Base-by-base conservation (phyloP, 805 yeast genomes). In the Starmerella powellii region DNA sequence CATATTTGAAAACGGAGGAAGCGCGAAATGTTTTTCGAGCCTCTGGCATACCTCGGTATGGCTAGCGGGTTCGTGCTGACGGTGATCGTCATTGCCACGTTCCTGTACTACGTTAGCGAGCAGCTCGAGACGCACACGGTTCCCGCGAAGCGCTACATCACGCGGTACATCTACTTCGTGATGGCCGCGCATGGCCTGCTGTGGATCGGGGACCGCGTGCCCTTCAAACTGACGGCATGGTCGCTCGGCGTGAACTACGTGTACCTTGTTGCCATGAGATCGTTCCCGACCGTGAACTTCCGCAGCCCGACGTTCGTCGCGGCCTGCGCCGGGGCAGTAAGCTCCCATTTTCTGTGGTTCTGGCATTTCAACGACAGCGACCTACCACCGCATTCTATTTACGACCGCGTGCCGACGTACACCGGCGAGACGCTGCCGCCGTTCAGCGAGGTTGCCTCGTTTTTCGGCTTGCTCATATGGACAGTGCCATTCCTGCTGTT, bases 401-500 rank as follows among this genome's bases (percentile, higher is more conserved):
- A 44, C 30, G 40, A 31, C 70, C 80, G 50, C 68, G 67, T 49
- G 56, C 68, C 61, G 60, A 81, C 52, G 64, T 78, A 55, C 68
- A 64, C 50, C 71, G 82, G 37, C 68, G 81, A 80, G 12, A 72
- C 74, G 35, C 72, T 83, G 41, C 94, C 94, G 2, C 69, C 80
- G 11, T 88, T 88, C 56, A 68, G 86, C 1, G 95, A 91, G 58
- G 83, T 91, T 3, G 83, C 95, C n/a, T 80, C 95, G 3, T 91
- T 91, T 60, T 87, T 91, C 58, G 98, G 95, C 1, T 63, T 91
- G 32, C 78, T 91, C 54, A 78, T 91, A 16, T 91, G 98, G 98
- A 70, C 88, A 45, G 73, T 91, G 23, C 98, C 98, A 27, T 85
- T 91, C 60, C 78, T 95, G 3, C 67, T 91, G 44, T 88, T 91